phyloP scores from a whole-genome alignment of 2,329 filamentous ascomycete species.

The Neonectria hederae region DNA sequence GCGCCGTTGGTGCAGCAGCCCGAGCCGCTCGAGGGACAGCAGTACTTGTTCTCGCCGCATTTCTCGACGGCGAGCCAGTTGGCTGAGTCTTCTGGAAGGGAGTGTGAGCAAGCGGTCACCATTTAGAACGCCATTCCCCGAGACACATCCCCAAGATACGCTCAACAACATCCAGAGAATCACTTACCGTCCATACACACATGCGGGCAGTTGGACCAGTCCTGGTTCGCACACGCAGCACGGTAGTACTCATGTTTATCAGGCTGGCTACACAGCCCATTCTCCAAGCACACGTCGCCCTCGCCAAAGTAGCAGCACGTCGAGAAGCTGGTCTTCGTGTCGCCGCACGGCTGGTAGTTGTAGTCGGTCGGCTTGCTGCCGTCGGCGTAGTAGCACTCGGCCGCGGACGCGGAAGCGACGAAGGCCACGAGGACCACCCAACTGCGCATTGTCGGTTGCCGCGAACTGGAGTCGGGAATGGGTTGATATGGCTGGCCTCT shows the following conservation, averaged over 20 bases:
- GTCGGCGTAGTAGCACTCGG: slow-evolving; percentile 35
- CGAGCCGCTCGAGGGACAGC: slow-evolving; percentile 27
- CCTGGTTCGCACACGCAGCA: slow-evolving; percentile 35
- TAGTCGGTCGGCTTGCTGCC: slow-evolving; percentile 34
- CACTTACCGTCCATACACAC: slow-evolving; percentile 34
- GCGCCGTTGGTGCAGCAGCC: slow-evolving; percentile 33
- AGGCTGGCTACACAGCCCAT: slow-evolving; percentile 32
- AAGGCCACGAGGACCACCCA: slow-evolving; percentile 9
- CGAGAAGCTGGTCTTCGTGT: slow-evolving; percentile 27
- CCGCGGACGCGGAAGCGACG: slow-evolving; percentile 7
- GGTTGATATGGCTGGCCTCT: neutral
- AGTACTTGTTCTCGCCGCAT: slow-evolving; percentile 35
- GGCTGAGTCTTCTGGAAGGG: slow-evolving; percentile 4
- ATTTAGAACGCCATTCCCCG: no score
- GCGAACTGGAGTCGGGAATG: no score
- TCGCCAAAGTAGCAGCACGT: slow-evolving; percentile 39
- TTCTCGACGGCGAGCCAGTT: slow-evolving; percentile 28
- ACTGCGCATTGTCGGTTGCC: slow-evolving; percentile 18
- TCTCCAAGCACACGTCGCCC: slow-evolving; percentile 33
- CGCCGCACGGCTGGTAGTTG: slow-evolving; percentile 34
- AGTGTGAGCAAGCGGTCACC: neutral
- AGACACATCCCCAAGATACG: no score
- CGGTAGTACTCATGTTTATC: slow-evolving; percentile 32
- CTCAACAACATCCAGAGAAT: neutral
- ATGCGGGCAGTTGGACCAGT: slow-evolving; percentile 35